Percentiles rank a stretch among this genome's conserved stretches.
Conservation (phyloP, 306 rosid species). For the Inga leiocalycina region DNA sequence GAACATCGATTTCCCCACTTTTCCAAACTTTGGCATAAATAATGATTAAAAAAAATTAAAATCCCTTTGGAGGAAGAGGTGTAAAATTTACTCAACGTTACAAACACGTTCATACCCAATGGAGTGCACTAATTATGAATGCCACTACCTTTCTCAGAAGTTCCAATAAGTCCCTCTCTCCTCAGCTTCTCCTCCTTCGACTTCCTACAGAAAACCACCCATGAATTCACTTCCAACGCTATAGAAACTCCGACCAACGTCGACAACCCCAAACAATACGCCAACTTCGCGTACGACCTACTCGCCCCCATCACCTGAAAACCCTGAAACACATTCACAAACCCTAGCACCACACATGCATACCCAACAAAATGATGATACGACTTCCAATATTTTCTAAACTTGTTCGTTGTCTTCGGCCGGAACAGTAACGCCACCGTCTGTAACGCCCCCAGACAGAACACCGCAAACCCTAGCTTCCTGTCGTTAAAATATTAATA, state of each 20-base stretch:
- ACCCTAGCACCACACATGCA: conserved; percentile 86
- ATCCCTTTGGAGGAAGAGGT: not conserved
- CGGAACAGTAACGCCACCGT: conserved; percentile 75
- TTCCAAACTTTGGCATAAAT: not conserved
- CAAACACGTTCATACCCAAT: not conserved
- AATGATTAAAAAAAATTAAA: not conserved
- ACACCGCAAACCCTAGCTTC: conserved; percentile 77
- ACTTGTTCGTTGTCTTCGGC: conserved; percentile 80
- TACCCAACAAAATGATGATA: conserved; percentile 96
- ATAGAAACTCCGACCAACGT: conserved; percentile 70
- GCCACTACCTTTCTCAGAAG: conserved; percentile 69
- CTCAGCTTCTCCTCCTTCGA: conserved; percentile 84
- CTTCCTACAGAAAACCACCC: conserved; percentile 90
- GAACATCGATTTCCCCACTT: not conserved
- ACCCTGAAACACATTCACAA: conserved; percentile 87
- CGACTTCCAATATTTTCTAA: conserved; percentile 90
- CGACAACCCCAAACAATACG: conserved; percentile 69
- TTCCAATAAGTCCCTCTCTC: conserved; percentile 73
- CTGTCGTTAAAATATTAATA: not conserved
- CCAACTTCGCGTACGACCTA: conserved; percentile 77
- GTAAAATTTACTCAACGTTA: not conserved
- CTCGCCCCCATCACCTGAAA: conserved; percentile 86
- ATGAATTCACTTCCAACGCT: conserved; percentile 90
- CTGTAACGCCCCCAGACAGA: conserved; percentile 73
- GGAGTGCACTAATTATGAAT: conserved; percentile 37